Evolutionary conservation across 169 alveolate genomes (phyloP).

Genomic region (Eimeria mitis): DNA sequence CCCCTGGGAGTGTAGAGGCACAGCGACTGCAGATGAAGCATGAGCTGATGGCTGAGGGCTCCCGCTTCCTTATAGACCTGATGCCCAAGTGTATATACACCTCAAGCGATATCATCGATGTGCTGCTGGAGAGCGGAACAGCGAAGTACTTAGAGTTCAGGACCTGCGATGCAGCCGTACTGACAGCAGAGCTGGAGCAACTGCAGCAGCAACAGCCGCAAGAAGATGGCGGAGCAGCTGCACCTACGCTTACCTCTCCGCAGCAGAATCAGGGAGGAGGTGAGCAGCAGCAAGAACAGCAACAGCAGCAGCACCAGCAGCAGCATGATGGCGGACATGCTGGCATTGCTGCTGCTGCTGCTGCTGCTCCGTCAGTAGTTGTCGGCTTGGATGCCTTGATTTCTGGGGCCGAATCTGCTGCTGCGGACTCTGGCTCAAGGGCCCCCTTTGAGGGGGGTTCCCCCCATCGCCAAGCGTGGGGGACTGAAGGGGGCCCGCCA

Average conservation of each 20-base stretch:
- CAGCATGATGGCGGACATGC: not conserved
- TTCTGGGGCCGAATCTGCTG: constrained; percentile 36
- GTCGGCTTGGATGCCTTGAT: not conserved
- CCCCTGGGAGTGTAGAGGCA: constrained; percentile 55
- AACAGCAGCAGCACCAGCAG: not conserved
- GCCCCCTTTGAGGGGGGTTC: constrained; percentile 8
- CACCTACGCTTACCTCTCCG: not conserved
- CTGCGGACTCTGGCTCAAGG: not conserved
- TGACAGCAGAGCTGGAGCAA: constrained; percentile 43
- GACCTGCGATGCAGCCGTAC: constrained; percentile 46
- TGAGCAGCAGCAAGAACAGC: not conserved
- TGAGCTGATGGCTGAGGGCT: constrained; percentile 34
- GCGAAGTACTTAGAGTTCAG: constrained; percentile 42
- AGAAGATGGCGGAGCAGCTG: not conserved
- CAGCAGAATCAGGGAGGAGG: not conserved
- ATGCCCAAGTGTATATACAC: constrained; percentile 68
- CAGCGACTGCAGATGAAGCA: constrained; percentile 60
- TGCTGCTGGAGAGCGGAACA: constrained; percentile 62
- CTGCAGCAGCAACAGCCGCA: constrained; percentile 48
- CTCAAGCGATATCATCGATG: constrained; percentile 36
- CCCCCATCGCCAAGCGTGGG: no score
- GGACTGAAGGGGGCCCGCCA: no score
- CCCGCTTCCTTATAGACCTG: constrained; percentile 45
- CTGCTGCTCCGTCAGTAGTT: not conserved
- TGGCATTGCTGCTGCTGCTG: no score